Conservation (phyloP, 164 flowering plant genomes). For the Aristolochia fimbriata region DNA sequence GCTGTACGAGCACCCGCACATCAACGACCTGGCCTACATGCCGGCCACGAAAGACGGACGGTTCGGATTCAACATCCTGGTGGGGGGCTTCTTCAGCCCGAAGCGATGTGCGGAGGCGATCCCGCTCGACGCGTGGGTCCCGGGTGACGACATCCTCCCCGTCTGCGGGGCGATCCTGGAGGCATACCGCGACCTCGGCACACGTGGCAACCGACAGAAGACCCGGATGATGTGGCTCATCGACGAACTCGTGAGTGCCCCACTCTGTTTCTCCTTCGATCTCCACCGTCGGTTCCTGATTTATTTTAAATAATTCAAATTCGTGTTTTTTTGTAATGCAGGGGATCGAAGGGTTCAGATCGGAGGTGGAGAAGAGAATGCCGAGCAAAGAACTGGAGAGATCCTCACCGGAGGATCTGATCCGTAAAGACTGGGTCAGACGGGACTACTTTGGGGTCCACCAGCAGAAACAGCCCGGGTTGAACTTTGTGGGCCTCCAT, state of each 20-base stretch:
- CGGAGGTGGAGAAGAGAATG: constrained; percentile 86
- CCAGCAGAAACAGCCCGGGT: constrained; percentile 82
- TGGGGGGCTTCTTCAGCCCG: constrained; percentile 94
- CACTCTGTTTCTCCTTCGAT: too few relatives aligned
- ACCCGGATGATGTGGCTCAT: constrained; percentile 99
- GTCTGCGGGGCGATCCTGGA: constrained; percentile 71
- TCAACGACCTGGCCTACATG: constrained; percentile 96
- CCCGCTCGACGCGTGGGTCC: constrained; percentile 92
- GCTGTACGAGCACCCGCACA: constrained; percentile 95
- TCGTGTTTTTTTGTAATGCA: constrained; percentile 22
- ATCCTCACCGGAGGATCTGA: constrained; percentile 59
- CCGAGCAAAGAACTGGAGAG: constrained; percentile 55
- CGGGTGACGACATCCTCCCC: constrained; percentile 69
- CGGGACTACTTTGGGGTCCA: constrained; percentile 82
- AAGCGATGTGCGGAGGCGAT: constrained; percentile 89
- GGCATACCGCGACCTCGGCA: constrained; percentile 82
- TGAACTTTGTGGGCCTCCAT: constrained; percentile 77
- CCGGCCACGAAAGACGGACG: constrained; percentile 78
- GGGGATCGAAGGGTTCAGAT: constrained; percentile 86
- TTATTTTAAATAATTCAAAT: too few relatives aligned
- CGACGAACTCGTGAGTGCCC: constrained; percentile 81
- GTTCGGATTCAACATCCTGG: constrained; percentile 85
- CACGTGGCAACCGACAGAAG: constrained; percentile 85
- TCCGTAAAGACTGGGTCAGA: constrained; percentile 63
- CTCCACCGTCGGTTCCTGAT: too few relatives aligned